Base-by-base conservation (phyloP, 2,329 filamentous ascomycete genomes). In the Cercospora sesami region DNA sequence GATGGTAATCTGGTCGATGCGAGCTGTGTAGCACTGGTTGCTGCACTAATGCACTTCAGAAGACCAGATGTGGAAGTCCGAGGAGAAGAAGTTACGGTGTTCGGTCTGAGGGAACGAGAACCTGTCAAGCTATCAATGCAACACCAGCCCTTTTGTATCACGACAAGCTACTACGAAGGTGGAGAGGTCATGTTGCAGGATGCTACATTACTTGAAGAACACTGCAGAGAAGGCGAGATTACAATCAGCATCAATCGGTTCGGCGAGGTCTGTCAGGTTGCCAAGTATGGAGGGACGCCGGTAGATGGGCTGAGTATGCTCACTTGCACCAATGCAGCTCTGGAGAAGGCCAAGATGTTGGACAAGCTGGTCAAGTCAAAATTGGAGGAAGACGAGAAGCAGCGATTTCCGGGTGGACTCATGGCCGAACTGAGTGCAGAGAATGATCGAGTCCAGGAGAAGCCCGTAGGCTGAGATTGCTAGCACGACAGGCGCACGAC, bases 1-100 rank as follows among this genome's bases (percentile, higher is more conserved):
- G 94, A 98, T 78, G 95, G 95, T 63, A 94, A 94, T 74, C 84
- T 99, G 51, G 88, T 95, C 39, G 94, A 98, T 79, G 89, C 90
- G 2, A 87, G 91, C 23, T 97, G 94, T 78, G 86, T 97, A 63
- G 93, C 92, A 31, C 89, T 96, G 63, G 90, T 98, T 73, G 91
- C 94, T 0, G 93, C 92, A 2, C 83, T 99, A 72, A 90, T 92
- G 70, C 94, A 98, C 81, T 99, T 97, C 81, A 88, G 92, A 70
- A 90, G 94, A 76, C 94, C 93, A 1, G 95, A 98, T 78, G 92
- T 94, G 5, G 90, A 89, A 73, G 91, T 97, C 36, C 90, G 93
- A 75, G 93, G 92, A 66, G 93, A 94, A 74, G 87, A 88, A 31
- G 87, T 97, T 71, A 96, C 91, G 1, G 88, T 98, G 53, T 96